These are phyloP conservation scores for Nothophytophthora sp. DNA, from an alignment of 352 stramenopile species.

Conservation along the genomic window DNA sequence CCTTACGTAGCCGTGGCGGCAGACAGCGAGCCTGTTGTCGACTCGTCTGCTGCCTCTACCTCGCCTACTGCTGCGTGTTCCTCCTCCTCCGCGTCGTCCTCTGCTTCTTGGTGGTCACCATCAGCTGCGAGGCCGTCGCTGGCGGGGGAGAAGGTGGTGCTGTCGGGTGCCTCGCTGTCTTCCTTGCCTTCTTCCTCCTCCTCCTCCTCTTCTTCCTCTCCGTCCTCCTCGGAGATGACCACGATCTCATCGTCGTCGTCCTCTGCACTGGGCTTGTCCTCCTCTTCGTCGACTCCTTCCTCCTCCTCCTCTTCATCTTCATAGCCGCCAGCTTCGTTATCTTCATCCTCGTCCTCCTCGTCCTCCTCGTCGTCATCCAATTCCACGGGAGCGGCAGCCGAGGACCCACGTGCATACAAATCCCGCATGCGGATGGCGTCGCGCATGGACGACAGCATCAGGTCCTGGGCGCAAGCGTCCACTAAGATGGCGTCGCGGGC, in stretches of 20 bases:
- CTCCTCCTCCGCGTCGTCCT: constrained; percentile 20
- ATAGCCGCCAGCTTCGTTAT: constrained; percentile 17
- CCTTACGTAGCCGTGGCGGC: constrained; percentile 14
- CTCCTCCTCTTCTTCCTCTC: constrained; percentile 26
- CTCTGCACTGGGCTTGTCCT: constrained; percentile 14
- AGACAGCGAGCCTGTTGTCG: not conserved
- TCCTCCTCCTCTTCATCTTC: constrained; percentile 36
- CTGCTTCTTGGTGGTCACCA: constrained; percentile 22
- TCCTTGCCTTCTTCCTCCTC: constrained; percentile 8
- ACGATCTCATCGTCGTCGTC: constrained; percentile 45
- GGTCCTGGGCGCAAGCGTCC: constrained; percentile 58
- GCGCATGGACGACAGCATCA: constrained; percentile 52
- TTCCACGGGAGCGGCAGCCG: constrained; percentile 49
- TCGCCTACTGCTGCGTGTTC: constrained; percentile 32
- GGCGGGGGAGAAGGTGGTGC: constrained; percentile 3
- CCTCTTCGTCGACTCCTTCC: constrained; percentile 26
- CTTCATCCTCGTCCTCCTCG: constrained; percentile 33
- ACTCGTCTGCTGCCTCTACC: constrained; percentile 14
- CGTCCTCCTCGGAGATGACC: constrained; percentile 56
- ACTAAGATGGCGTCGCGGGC: constrained; percentile 64
- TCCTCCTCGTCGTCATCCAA: constrained; percentile 60
- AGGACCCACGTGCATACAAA: constrained; percentile 51
- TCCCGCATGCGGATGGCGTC: constrained; percentile 56
- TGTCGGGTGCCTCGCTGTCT: constrained; percentile 8
- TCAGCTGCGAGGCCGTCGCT: constrained; percentile 7